Conservation (phyloP, 306 rosid genomes). For the Cicer pinnatifidum region DNA sequence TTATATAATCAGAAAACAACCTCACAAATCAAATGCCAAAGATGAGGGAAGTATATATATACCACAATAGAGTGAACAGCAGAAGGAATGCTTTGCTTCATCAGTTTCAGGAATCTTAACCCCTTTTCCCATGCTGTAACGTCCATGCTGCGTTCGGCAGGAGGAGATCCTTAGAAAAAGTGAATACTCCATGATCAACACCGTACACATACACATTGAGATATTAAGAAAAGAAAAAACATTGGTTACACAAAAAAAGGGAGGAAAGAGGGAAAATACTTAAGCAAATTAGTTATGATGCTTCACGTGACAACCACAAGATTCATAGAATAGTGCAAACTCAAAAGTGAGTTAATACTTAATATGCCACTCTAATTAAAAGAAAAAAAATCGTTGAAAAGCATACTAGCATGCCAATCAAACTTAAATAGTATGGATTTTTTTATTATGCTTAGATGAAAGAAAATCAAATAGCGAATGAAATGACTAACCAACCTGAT, state of each 20-base stretch:
- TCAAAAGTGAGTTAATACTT: constrained; percentile 31
- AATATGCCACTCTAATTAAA: constrained; percentile 1
- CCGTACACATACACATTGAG: constrained; percentile 53
- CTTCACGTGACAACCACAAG: constrained; percentile 16
- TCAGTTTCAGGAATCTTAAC: constrained; percentile 68
- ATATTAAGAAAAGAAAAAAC: constrained; percentile 42
- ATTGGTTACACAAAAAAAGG: constrained; percentile 20
- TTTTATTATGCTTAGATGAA: constrained; percentile 4
- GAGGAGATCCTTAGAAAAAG: constrained; percentile 99
- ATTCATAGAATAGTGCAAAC: constrained; percentile 15
- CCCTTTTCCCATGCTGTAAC: constrained; percentile 86
- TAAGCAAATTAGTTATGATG: constrained; percentile 27
- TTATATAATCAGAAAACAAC: constrained; percentile 40
- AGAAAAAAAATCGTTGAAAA: neutral
- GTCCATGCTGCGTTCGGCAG: constrained; percentile 99
- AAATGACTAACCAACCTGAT: constrained; percentile 69
- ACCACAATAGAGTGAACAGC: constrained; percentile 99
- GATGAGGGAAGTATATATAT: constrained; percentile 41
- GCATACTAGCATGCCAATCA: constrained; percentile 10
- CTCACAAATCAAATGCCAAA: constrained; percentile 40
- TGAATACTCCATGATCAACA: constrained; percentile 95
- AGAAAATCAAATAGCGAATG: constrained; percentile 38
- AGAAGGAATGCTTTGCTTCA: constrained; percentile 71
- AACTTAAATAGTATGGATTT: neutral
- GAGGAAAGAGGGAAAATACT: neutral